Evolutionary conservation across 768 basidiomycete species (phyloP).

Genomic region (Naganishia onofrii): DNA sequence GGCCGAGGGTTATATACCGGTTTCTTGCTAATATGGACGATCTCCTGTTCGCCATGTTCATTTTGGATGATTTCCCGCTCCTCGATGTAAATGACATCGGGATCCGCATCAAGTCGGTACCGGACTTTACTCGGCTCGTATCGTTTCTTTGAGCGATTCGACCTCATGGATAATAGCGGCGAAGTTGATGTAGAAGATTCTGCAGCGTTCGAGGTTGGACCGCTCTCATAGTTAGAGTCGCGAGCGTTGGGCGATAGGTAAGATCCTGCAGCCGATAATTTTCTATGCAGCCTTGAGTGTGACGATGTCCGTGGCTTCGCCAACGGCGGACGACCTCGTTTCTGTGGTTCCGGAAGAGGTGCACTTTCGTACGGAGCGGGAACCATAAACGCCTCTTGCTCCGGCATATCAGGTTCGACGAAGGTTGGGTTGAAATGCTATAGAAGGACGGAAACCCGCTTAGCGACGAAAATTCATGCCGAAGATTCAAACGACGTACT

Average conservation of each 20-base stretch:
- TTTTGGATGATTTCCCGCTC: constrained; percentile 21
- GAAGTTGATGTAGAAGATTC: neutral
- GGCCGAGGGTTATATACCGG: constrained; percentile 28
- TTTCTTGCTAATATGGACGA: constrained; percentile 22
- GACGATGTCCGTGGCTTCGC: constrained; percentile 1
- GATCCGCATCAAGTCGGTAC: constrained; percentile 28
- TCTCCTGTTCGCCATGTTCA: constrained; percentile 17
- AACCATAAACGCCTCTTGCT: constrained; percentile 25
- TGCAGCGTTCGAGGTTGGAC: neutral
- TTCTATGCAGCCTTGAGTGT: neutral
- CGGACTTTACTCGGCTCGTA: constrained; percentile 26
- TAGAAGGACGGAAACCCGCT: neutral
- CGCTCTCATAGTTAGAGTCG: neutral
- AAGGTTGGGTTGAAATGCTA: constrained; percentile 26
- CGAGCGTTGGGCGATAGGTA: neutral
- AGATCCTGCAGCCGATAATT: neutral
- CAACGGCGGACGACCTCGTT: constrained; percentile 30
- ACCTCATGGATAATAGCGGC: neutral
- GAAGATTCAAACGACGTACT: constrained; percentile 8
- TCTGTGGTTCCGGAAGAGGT: constrained; percentile 32
- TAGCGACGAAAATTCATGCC: neutral
- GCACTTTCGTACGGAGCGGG: constrained; percentile 17
- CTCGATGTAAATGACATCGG: constrained; percentile 29
- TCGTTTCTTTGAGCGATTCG: constrained; percentile 9
- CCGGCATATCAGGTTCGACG: constrained; percentile 10